Percentiles rank a stretch among this genome's conserved stretches.
phyloP scores from a whole-genome alignment of 805 yeast genomes.

The Starmerella bombi region DNA sequence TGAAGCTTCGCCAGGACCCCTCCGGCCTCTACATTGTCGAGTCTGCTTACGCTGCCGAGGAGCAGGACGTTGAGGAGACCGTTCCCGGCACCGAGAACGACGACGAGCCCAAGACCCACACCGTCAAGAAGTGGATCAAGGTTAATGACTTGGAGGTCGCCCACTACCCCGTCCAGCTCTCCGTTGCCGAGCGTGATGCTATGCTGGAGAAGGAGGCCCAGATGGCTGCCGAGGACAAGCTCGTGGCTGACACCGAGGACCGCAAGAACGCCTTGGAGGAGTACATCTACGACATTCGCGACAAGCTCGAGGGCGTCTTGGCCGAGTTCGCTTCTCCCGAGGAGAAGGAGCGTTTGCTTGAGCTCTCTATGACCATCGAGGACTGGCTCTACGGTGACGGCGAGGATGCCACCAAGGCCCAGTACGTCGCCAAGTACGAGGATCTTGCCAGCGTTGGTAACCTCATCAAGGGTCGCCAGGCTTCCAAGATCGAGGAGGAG shows the following conservation, averaged over 20 bases:
- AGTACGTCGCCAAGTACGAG: slow-evolving; percentile 94
- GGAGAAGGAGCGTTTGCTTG: slow-evolving; percentile 70
- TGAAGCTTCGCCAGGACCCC: slow-evolving; percentile 94
- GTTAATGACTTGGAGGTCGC: slow-evolving; percentile 60
- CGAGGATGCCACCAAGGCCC: slow-evolving; percentile 90
- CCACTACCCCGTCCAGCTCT: slow-evolving; percentile 41
- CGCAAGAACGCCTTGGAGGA: slow-evolving; percentile 97
- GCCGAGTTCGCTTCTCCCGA: slow-evolving; percentile 76
- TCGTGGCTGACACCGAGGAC: slow-evolving; percentile 97
- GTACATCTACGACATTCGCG: slow-evolving; percentile 94
- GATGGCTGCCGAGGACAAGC: slow-evolving; percentile 80
- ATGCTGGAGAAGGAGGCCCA: slow-evolving; percentile 72
- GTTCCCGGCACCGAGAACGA: slow-evolving; percentile 59
- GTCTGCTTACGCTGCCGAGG: slow-evolving; percentile 89
- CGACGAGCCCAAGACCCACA: slow-evolving; percentile 59
- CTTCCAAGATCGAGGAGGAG: slow-evolving; percentile 89
- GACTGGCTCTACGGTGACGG: slow-evolving; percentile 98
- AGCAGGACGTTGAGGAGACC: slow-evolving; percentile 76
- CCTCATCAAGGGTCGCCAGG: slow-evolving; percentile 87
- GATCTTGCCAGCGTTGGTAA: slow-evolving; percentile 92
- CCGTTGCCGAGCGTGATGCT: slow-evolving; percentile 48
- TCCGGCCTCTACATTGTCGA: slow-evolving; percentile 90
- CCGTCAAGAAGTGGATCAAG: slow-evolving; percentile 87
- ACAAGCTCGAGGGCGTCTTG: slow-evolving; percentile 87
- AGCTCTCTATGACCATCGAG: slow-evolving; percentile 71